Conservation (phyloP, 345 rosid species). For the Kandelia obovata region DNA sequence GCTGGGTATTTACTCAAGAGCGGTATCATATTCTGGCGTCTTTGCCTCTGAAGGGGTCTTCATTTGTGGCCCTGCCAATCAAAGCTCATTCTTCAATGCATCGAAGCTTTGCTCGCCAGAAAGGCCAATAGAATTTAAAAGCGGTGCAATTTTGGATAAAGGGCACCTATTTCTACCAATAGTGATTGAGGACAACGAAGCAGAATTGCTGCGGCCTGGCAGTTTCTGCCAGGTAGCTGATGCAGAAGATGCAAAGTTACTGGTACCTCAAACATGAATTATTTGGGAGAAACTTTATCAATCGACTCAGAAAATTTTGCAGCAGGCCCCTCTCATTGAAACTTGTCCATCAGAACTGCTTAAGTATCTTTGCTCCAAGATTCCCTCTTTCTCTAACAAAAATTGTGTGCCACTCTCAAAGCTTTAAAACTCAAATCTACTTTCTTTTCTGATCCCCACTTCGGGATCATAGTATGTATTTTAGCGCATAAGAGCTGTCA, state of each 20-base stretch:
- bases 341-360: constrained; percentile 26
- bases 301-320: constrained; percentile 35
- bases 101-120: constrained; percentile 26
- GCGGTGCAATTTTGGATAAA: constrained; percentile 43
- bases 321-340: constrained; percentile 57
- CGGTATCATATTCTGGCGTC: constrained; percentile 23
- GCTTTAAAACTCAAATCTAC: not conserved
- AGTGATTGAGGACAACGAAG: constrained; percentile 50
- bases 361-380: not conserved
- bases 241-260: constrained; percentile 22
- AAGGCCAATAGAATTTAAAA: constrained; percentile 41
- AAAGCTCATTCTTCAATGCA: constrained; percentile 54
- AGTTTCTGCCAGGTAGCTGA: constrained; percentile 50
- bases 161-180: constrained; percentile 47
- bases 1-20: constrained; percentile 18
- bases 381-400: constrained; percentile 21
- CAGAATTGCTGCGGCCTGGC: constrained; percentile 67
- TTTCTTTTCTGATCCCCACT: not conserved
- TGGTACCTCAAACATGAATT: constrained; percentile 34
- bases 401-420: not conserved
- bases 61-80: constrained; percentile 17
- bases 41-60: constrained; percentile 22
- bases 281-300: constrained; percentile 30
- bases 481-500: constrained; percentile 15
- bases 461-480: constrained; percentile 8